phyloP scores from a whole-genome alignment of 1,284 basidiomycete genomes.

The Ganoderma lucidum region DNA sequence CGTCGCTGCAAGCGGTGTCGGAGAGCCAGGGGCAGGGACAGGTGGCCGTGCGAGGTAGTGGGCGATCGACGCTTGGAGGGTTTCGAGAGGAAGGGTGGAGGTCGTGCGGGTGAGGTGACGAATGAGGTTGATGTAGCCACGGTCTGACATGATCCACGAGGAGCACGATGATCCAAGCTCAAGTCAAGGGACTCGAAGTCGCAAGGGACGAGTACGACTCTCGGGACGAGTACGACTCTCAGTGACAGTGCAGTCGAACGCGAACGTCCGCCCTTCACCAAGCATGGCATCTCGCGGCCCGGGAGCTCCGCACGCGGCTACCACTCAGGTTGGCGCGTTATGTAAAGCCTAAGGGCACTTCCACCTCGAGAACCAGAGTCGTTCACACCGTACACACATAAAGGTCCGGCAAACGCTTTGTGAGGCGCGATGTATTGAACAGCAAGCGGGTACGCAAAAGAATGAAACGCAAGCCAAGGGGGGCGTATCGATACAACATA shows the following conservation, averaged over 20 bases:
- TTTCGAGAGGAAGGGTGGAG: conserved; percentile 55
- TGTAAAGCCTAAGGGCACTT: too few species aligned
- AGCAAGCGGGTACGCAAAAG: conserved; percentile 25
- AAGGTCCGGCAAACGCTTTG: neutral
- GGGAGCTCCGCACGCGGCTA: neutral
- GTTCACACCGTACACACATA: neutral
- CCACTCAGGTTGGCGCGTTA: neutral
- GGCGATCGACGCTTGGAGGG: conserved; percentile 66
- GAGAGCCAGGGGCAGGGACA: conserved; percentile 50
- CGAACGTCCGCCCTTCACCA: too few species aligned
- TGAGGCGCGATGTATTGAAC: conserved; percentile 15
- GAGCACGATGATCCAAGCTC: too few species aligned
- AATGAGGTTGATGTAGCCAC: conserved; percentile 62
- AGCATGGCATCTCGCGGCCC: neutral
- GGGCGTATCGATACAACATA: conserved; percentile 29
- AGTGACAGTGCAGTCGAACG: neutral
- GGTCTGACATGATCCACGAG: conserved; percentile 38
- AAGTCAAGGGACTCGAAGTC: too few species aligned
- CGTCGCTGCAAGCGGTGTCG: conserved; percentile 72
- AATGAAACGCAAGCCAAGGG: conserved; percentile 14
- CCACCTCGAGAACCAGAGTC: neutral
- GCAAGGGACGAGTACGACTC: neutral
- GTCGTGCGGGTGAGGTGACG: conserved; percentile 61
- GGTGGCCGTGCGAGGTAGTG: conserved; percentile 62
- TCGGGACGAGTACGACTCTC: neutral